A percentile compares a stretch with the other conserved stretches of the same genome.
Evolutionary conservation across 345 rosid genomes (phyloP).

Genomic region (Cochlearia excelsa): DNA sequence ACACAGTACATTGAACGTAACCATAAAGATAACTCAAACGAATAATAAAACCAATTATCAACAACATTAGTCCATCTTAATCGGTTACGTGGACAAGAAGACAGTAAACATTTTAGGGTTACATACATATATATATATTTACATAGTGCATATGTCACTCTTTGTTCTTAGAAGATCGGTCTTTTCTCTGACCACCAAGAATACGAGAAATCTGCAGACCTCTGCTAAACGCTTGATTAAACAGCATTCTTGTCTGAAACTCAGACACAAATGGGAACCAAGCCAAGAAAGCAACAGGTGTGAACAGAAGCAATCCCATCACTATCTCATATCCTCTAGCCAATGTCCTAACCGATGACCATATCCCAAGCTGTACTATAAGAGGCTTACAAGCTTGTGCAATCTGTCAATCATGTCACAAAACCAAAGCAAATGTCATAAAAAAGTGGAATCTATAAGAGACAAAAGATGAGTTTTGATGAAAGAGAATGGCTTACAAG

Average conservation of each 20-base stretch:
- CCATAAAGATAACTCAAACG: too few species aligned
- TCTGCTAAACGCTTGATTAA: constrained; percentile 95
- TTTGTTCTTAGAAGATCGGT: constrained; percentile 54
- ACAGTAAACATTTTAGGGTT: too few species aligned
- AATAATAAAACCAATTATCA: too few species aligned
- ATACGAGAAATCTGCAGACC: constrained; percentile 88
- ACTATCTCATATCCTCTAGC: constrained; percentile 72
- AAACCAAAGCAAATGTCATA: neutral
- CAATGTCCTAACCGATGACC: constrained; percentile 66
- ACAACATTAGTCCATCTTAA: too few species aligned
- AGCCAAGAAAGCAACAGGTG: constrained; percentile 82
- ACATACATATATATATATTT: neutral
- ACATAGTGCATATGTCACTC: constrained; percentile 38
- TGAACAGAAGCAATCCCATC: constrained; percentile 75
- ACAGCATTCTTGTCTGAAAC: constrained; percentile 86
- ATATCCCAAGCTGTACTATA: constrained; percentile 50
- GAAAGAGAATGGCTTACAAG: constrained; percentile 47
- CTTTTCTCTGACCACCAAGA: constrained; percentile 75
- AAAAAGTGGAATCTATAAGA: constrained; percentile 5
- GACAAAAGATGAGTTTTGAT: neutral
- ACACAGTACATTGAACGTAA: too few species aligned
- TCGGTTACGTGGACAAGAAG: too few species aligned
- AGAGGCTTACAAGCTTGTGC: constrained; percentile 82
- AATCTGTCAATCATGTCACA: constrained; percentile 39
- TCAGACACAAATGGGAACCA: constrained; percentile 94